Percentiles rank a stretch among this genome's conserved stretches.
Evolutionary conservation across 2,329 filamentous ascomycete genomes (phyloP).

Genomic region (Exophiala sideris): DNA sequence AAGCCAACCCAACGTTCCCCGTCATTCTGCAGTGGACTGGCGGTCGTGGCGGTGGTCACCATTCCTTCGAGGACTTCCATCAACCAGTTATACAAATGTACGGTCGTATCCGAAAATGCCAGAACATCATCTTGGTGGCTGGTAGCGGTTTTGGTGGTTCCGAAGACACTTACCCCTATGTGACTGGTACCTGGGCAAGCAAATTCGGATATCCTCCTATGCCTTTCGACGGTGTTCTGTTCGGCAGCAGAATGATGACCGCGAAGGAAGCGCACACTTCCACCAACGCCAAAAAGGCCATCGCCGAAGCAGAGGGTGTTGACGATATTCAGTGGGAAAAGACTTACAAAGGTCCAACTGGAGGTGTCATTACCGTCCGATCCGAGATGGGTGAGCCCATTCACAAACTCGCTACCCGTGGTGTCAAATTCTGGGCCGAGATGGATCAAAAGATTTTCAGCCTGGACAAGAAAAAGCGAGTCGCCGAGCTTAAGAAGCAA

Average conservation of each 20-base stretch:
- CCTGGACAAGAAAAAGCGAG: conserved; percentile 88
- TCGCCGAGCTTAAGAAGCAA: conserved; percentile 82
- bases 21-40: conserved; percentile 93
- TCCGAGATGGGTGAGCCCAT: conserved; percentile 99
- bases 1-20: conserved; percentile 91
- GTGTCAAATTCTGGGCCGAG: conserved; percentile 95
- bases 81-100: conserved; percentile 91
- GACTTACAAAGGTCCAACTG: conserved; percentile 85
- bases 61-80: conserved; percentile 95
- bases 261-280: conserved; percentile 90
- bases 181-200: conserved; percentile 84
- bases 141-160: conserved; percentile 89
- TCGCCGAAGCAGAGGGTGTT: conserved; percentile 78
- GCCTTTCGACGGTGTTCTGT: conserved; percentile 89
- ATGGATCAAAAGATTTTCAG: conserved; percentile 99
- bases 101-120: conserved; percentile 74
- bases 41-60: conserved; percentile 87
- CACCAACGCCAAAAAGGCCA: conserved; percentile 81
- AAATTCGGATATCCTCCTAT: conserved; percentile 84
- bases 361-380: conserved; percentile 91
- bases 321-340: conserved; percentile 84
- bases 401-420: conserved; percentile 94
- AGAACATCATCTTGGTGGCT: conserved; percentile 84
- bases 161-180: conserved; percentile 87
- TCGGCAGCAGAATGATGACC: conserved; percentile 92